phyloP scores from a whole-genome alignment of 83 land plant species.

The Diphasiastrum complanatum region DNA sequence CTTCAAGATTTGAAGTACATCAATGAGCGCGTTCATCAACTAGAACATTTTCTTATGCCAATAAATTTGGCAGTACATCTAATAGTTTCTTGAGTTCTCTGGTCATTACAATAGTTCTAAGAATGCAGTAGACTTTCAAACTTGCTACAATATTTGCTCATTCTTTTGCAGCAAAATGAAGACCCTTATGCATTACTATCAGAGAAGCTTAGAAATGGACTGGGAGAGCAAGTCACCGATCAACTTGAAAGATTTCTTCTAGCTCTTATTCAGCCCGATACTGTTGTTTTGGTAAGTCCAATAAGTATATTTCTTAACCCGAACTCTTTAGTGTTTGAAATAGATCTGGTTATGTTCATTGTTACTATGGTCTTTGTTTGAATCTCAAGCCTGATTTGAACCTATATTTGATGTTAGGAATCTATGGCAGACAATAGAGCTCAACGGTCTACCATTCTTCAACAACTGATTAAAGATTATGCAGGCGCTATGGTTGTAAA shows the following conservation, averaged over 20 bases:
- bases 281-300: conserved; percentile 17
- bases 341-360: no score
- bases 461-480: conserved; percentile 22
- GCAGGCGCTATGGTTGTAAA: conserved; percentile 20
- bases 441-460: conserved; percentile 16
- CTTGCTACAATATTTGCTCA: neutral
- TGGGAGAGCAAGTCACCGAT: conserved; percentile 25
- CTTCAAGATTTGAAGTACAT: no score
- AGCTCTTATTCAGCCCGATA: conserved; percentile 19
- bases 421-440: conserved; percentile 15
- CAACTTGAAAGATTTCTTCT: conserved; percentile 23
- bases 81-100: no score
- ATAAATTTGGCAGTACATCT: no score
- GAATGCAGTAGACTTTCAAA: no score
- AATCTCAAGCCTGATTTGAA: no score
- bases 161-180: conserved; percentile 16
- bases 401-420: conserved; percentile 1
- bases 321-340: neutral
- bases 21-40: no score
- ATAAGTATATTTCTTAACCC: neutral
- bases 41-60: no score
- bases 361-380: no score
- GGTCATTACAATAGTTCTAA: no score
- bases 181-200: conserved; percentile 20
- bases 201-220: conserved; percentile 13